Conservation (phyloP, 257 asterid species). For the Solanum dulcamara region DNA sequence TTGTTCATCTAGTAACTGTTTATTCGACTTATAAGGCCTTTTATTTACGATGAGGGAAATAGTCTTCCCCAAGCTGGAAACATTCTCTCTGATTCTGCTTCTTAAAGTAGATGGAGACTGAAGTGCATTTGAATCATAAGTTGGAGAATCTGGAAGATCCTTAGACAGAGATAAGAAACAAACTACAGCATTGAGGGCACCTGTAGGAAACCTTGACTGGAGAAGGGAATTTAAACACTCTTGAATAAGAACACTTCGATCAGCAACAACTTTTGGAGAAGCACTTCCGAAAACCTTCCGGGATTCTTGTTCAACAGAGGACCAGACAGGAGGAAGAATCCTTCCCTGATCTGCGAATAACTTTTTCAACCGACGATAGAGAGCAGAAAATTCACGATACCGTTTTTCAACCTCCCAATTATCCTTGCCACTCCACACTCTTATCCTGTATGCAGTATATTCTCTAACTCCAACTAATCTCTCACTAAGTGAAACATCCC, state of each 20-base stretch:
- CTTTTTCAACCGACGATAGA: conserved; percentile 53
- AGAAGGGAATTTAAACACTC: conserved; percentile 77
- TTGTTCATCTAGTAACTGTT: conserved; percentile 80
- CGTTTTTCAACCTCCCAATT: conserved; percentile 83
- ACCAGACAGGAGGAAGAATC: conserved; percentile 80
- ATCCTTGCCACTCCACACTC: conserved; percentile 54
- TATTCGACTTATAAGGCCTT: conserved; percentile 47
- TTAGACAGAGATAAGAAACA: conserved; percentile 61
- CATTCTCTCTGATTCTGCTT: conserved; percentile 13
- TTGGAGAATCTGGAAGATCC: conserved; percentile 33
- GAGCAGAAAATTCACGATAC: conserved; percentile 77
- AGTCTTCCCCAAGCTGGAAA: conserved; percentile 61
- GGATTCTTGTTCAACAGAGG: conserved; percentile 67
- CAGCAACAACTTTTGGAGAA: conserved; percentile 64
- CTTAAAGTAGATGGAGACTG: conserved; percentile 16
- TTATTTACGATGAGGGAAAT: conserved; percentile 59
- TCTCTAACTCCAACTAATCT: conserved; percentile 78
- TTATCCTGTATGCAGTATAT: conserved; percentile 63
- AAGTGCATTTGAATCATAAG: conserved; percentile 16
- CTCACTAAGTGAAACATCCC: conserved; percentile 80
- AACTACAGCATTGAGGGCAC: conserved; percentile 35
- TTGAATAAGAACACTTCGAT: conserved; percentile 75
- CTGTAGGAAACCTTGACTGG: conserved; percentile 25
- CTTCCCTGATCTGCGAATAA: conserved; percentile 52
- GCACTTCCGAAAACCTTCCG: conserved; percentile 74